Conservation (phyloP, 164 flowering plant genomes). For the Cinnamomum micranthum region DNA sequence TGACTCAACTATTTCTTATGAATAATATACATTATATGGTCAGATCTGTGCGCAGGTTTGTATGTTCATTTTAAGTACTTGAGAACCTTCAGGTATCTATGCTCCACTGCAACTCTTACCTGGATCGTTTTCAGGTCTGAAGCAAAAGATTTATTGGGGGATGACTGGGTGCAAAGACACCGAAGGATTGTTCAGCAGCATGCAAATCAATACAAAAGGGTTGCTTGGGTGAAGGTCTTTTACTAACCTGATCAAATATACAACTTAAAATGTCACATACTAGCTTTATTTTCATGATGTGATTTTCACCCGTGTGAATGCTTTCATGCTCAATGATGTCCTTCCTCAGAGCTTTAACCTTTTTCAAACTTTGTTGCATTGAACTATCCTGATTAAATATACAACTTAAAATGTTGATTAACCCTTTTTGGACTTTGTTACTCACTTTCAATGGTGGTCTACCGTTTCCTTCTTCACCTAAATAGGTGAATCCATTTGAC, state of each 20-base stretch:
- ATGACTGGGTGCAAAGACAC: constrained; percentile 99
- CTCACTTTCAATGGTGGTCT: too few relatives aligned
- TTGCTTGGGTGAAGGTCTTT: constrained; percentile 91
- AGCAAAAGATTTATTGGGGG: constrained; percentile 94
- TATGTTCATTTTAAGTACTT: background rate
- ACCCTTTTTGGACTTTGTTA: too few relatives aligned
- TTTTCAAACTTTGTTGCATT: too few relatives aligned
- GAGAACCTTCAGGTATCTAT: background rate
- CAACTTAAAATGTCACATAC: background rate
- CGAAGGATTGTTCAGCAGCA: constrained; percentile 94
- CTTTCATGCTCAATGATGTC: background rate
- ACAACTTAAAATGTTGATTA: too few relatives aligned
- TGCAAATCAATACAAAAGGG: constrained; percentile 94
- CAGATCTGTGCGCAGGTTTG: constrained; percentile 89
- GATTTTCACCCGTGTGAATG: background rate
- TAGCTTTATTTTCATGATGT: background rate
- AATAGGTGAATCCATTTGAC: too few relatives aligned
- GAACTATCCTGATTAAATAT: too few relatives aligned
- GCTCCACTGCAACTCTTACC: background rate
- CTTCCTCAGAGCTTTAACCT: too few relatives aligned
- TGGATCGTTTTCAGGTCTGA: constrained; percentile 60
- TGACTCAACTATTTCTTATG: constrained; percentile 90
- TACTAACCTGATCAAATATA: background rate
- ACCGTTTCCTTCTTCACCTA: too few relatives aligned
- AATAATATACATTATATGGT: constrained; percentile 94